Percentiles rank a stretch among this genome's conserved stretches.
These are phyloP conservation scores for Mollisiaceae sp. DNA, from an alignment of 2,329 filamentous ascomycete species.

Conservation along the genomic window DNA sequence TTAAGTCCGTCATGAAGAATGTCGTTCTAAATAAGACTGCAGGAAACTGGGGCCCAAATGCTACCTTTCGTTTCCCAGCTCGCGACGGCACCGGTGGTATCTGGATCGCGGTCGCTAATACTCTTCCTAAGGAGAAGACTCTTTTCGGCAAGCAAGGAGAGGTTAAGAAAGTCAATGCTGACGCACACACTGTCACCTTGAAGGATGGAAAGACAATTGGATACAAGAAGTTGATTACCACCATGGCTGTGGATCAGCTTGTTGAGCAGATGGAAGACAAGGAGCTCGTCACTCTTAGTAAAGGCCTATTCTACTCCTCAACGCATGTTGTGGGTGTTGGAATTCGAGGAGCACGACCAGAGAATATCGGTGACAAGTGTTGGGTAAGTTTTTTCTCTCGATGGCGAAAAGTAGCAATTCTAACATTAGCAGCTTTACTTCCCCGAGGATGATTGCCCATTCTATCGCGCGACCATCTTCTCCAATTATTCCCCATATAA, in stretches of 20 bases:
- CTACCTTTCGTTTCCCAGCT: constrained; percentile 97
- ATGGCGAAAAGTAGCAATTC: not conserved
- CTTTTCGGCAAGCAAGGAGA: constrained; percentile 84
- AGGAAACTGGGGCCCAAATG: constrained; percentile 97
- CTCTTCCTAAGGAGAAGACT: constrained; percentile 89
- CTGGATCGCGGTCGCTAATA: constrained; percentile 97
- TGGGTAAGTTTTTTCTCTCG: constrained; percentile 65
- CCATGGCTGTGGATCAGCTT: constrained; percentile 92
- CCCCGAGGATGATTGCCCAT: constrained; percentile 97
- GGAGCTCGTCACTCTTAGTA: constrained; percentile 81
- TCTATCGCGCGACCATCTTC: constrained; percentile 99
- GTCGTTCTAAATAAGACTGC: constrained; percentile 95
- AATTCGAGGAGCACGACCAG: constrained; percentile 87
- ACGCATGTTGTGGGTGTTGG: constrained; percentile 98
- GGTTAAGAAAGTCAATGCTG: constrained; percentile 86
- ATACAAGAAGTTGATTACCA: constrained; percentile 92
- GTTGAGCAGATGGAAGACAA: constrained; percentile 87
- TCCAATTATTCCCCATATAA: constrained; percentile 99
- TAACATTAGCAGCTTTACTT: constrained; percentile 76
- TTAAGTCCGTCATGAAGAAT: constrained; percentile 93
- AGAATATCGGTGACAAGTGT: constrained; percentile 99
- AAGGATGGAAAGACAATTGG: constrained; percentile 85
- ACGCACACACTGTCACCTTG: constrained; percentile 81
- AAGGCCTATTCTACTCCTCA: constrained; percentile 93
- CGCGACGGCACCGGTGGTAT: constrained; percentile 96